Base-by-base conservation (phyloP, 768 basidiomycete genomes). In the Atractiella rhizophila region DNA sequence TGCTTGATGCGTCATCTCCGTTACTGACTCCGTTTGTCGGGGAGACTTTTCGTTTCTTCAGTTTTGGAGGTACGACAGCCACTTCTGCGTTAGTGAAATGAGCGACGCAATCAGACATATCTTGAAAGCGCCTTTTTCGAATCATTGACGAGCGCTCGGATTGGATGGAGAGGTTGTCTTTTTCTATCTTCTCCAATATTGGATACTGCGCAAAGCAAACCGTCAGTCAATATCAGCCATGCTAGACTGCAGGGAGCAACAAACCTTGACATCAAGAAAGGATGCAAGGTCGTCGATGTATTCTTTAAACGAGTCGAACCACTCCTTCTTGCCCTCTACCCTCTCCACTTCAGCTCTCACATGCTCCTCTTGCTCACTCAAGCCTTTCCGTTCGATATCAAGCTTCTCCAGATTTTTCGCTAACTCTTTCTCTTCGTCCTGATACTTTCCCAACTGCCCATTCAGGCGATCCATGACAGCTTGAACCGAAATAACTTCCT, bases 211-310 rank as follows among this genome's bases (percentile, higher is more conserved):
- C 1, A 8, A 12, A 28, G 4, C 6, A 19, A 21, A 11, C 18
- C 15, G 27, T 11, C 12, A 10, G 31, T 26, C 4, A 27, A 27
- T 15, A 21, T 30, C 25, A 20, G 20, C 5, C 2, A 28, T 15
- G 12, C 11, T 5, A 15, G 23, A 30, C 18, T 5, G n/a, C 5
- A 20, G 30, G 6, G 18, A 18, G 8, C 12, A 16, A 44, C 58
- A 28, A 27, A 61, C 60, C 56, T 64, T 64, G 31, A 61, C 62
- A 36, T 64, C 62, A 39, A 64, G 44, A 45, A 64, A 64, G 13
- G 46, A 48, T 1, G 59, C 61, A 18, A 63, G 51, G 51, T 56
- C 56, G 41, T 64, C 62, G 5, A 63, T 56, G 56, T 58, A 62
- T 5, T 53, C 54, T 32, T 56, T 46, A 42, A 63, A 62, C 47